Conservation (phyloP, 306 rosid species). For the Dryas octopetala region DNA sequence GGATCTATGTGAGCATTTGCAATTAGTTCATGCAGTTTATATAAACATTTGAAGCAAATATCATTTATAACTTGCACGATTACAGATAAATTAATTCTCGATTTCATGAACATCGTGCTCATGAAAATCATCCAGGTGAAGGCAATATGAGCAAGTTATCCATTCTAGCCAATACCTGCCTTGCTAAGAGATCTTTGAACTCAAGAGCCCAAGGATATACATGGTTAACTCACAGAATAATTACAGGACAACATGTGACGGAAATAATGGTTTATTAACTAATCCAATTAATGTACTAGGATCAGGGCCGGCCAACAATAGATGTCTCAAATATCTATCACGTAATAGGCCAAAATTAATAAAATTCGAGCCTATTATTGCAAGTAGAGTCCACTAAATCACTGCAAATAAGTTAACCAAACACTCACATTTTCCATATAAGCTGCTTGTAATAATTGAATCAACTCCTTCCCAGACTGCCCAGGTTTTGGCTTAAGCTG, state of each 20-base stretch:
- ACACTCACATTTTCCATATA: conserved; percentile 77
- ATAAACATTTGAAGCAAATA: no score
- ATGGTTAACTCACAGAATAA: not conserved
- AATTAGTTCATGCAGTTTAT: not conserved
- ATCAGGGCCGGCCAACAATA: not conserved
- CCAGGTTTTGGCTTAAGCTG: conserved; percentile 83
- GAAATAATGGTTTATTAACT: not conserved
- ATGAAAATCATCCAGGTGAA: not conserved
- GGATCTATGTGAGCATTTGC: not conserved
- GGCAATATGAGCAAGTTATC: not conserved
- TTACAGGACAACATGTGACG: not conserved
- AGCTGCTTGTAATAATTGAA: conserved; percentile 59
- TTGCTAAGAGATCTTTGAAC: not conserved
- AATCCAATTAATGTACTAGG: conserved; percentile 8
- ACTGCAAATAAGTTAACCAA: not conserved
- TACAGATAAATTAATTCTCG: no score
- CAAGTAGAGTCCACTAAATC: not conserved
- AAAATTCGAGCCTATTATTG: not conserved
- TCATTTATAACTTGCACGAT: no score
- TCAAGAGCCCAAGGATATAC: conserved; percentile 1
- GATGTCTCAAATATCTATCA: not conserved
- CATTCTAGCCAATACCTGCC: not conserved
- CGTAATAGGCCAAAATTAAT: conserved; percentile 13
- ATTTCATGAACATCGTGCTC: no score
- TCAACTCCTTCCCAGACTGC: conserved; percentile 68